A percentile compares a stretch with the other conserved stretches of the same genome.
These are phyloP conservation scores for Spiraea crenata DNA, from an alignment of 331 rosid genomes.

Conservation along the genomic window DNA sequence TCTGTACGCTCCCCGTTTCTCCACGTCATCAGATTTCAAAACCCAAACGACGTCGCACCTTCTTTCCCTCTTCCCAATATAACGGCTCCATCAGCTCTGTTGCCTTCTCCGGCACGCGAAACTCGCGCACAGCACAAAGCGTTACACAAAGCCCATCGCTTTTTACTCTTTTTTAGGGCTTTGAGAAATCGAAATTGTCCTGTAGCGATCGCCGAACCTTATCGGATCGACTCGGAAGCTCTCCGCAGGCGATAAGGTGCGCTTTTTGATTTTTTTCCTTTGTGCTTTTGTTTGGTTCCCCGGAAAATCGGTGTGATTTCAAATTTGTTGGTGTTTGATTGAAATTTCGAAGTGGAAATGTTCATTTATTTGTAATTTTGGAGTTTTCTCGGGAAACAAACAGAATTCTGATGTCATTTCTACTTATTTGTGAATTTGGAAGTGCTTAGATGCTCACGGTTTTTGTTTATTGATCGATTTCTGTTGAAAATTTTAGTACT, in stretches of 20 bases:
- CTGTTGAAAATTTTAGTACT: too few relatives aligned
- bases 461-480: too few relatives aligned
- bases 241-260: constrained; percentile 1
- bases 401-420: too few relatives aligned
- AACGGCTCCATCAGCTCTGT: constrained; percentile 12
- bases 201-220: background rate
- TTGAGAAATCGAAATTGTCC: background rate
- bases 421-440: too few relatives aligned
- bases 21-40: constrained; percentile 12
- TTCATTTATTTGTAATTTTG: background rate
- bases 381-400: background rate
- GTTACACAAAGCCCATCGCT: background rate
- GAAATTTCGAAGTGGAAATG: background rate
- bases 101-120: constrained; percentile 6
- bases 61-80: background rate
- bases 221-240: background rate
- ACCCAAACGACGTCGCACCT: background rate
- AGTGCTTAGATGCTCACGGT: too few relatives aligned
- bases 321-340: too few relatives aligned
- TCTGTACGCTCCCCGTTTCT: background rate
- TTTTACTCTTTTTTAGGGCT: background rate
- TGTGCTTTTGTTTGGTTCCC: constrained; percentile 3
- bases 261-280: background rate
- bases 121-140: background rate
- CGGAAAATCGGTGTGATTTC: constrained; percentile 2